Base-by-base conservation (phyloP, 106 monocot species). In the Hemerocallis citrina region DNA sequence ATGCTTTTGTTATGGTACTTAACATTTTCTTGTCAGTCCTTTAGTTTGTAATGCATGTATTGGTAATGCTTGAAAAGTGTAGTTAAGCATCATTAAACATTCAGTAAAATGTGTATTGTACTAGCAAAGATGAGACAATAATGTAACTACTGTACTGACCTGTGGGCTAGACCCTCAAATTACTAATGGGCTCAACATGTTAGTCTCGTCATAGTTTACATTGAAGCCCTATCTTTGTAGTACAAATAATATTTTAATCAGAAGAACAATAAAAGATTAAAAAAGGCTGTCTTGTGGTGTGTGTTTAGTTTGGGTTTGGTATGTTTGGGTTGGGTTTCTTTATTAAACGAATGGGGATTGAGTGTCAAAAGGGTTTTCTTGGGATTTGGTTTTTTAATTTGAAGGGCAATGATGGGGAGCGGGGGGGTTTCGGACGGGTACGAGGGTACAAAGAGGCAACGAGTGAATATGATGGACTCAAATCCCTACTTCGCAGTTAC, bases 401-500 rank as follows among this genome's bases (percentile, higher is more conserved):
- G 81, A 93, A 89, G 93, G 93, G 79, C 85, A 77, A 82, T 89
- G 87, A 81, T 84, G 83, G 87, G 87, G 68, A 80, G 88, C 81
- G 85, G 84, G 84, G 81, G 92, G 87, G 72, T 70, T 71, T 79
- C 81, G 23, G 81, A 84, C 62, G 92, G 89, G 78, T 88, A 89
- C 79, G 85, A 82, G 71, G 82, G 85, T 57, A 70, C 93, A 82
- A 93, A 85, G 85, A 88, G 93, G 74, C 82, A 78, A 71, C 70
- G 85, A 79, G n/a, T n/a, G n/a, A n/a, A n/a, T n/a, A 81, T 88
- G 89, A 93, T 77, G 72, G 85, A 93, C 74, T 89, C 93, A 58
- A 85, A 89, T 93, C 93, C 89, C 71, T 93, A 93, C 89, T 89
- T 93, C 89, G 81, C 85, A 93, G 89, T 84, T 65, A 79, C 61